Evolutionary conservation across 331 rosid genomes (phyloP).

Genomic region (Rosa hybrid): DNA sequence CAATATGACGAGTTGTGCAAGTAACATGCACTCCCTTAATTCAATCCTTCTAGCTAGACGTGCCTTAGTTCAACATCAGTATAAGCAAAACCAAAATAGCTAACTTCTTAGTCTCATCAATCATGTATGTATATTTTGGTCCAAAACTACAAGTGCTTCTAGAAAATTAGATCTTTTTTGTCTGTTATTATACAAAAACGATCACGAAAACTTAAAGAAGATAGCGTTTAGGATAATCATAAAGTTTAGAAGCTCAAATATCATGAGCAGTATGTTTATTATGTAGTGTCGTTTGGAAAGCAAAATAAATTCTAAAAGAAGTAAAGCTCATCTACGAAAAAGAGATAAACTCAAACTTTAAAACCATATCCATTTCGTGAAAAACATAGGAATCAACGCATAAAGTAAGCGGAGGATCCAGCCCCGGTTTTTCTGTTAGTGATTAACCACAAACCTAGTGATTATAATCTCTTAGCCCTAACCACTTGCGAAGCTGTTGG

Average conservation of each 20-base stretch:
- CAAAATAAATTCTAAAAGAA: too few species aligned
- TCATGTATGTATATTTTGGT: neutral
- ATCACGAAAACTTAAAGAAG: neutral
- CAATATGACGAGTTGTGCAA: conserved; percentile 3
- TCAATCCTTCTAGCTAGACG: neutral
- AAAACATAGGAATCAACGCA: neutral
- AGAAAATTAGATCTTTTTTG: neutral
- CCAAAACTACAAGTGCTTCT: neutral
- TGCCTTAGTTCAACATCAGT: neutral
- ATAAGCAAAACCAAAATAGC: neutral
- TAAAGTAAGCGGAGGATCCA: neutral
- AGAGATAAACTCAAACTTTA: neutral
- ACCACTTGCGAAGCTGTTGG: neutral
- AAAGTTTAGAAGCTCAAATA: too few species aligned
- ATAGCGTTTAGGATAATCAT: neutral
- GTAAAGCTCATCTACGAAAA: too few species aligned
- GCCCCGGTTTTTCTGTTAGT: neutral
- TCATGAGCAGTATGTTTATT: too few species aligned
- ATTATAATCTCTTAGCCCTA: neutral
- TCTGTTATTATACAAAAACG: neutral
- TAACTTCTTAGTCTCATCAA: neutral
- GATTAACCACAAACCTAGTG: neutral
- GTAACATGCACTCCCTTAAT: neutral
- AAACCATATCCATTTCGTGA: neutral
- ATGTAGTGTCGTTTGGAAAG: too few species aligned